Conservation (phyloP, 129 eudicot genomes). For the Helianthus tuberosus region DNA sequence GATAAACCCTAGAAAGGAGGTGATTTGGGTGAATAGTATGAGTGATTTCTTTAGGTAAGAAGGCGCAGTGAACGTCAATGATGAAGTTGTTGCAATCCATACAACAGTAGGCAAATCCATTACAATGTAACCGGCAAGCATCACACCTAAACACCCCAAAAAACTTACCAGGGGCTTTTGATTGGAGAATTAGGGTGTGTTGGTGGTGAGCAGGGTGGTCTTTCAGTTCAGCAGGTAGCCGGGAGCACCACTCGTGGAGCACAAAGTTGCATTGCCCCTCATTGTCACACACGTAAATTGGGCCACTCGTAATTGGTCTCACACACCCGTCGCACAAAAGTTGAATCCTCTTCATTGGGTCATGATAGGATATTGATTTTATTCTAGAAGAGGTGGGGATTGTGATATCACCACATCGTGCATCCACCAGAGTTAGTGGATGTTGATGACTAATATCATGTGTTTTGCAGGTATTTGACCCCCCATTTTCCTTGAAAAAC, state of each 20-base stretch:
- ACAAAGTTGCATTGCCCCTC: constrained; percentile 6
- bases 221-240: neutral
- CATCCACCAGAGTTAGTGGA: neutral
- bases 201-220: neutral
- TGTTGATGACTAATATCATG: neutral
- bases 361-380: neutral
- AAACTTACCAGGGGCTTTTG: neutral
- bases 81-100: neutral
- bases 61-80: no score
- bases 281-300: neutral
- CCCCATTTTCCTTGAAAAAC: neutral
- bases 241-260: constrained; percentile 8
- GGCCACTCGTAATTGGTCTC: neutral
- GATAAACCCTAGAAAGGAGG: neutral
- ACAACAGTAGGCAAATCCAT: constrained; percentile 1
- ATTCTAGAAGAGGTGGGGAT: neutral
- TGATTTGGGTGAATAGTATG: constrained; percentile 28
- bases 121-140: neutral
- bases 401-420: neutral
- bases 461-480: neutral
- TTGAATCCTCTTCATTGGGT: neutral
- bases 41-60: constrained; percentile 13
- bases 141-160: neutral
- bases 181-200: neutral
- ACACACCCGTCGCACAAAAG: constrained; percentile 7